Evolutionary conservation across 495 filamentous ascomycete genomes (phyloP).

Genomic region (Choiromyces venosus): DNA sequence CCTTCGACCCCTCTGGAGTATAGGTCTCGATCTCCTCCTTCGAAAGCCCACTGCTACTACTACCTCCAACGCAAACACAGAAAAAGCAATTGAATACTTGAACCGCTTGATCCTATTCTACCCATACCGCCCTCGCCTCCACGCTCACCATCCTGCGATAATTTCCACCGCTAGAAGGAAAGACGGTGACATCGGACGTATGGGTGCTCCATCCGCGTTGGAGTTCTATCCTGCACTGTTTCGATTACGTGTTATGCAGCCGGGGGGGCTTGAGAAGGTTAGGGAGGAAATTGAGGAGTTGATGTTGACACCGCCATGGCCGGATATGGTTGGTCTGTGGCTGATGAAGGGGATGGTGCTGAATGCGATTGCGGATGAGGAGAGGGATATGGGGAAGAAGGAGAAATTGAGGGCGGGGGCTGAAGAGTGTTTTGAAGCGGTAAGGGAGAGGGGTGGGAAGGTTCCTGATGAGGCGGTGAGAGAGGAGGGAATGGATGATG

Average conservation of each 20-base stretch:
- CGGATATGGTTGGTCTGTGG: conserved; percentile 26
- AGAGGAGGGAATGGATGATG: conserved; percentile 7
- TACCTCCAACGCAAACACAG: background rate
- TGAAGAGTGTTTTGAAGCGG: conserved; percentile 18
- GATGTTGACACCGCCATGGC: conserved; percentile 42
- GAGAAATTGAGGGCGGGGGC: conserved; percentile 21
- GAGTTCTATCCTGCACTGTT: conserved; percentile 33
- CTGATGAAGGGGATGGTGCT: conserved; percentile 36
- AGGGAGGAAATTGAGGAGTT: conserved; percentile 56
- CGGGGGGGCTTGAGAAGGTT: conserved; percentile 42
- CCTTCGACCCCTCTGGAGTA: conserved; percentile 27
- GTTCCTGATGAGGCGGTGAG: conserved; percentile 24
- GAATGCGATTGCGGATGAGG: conserved; percentile 36
- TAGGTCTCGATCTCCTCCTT: conserved; percentile 33
- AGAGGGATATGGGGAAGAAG: background rate
- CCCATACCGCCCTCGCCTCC: conserved; percentile 17
- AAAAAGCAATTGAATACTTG: conserved; percentile 27
- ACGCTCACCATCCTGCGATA: conserved; percentile 19
- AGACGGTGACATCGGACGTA: background rate
- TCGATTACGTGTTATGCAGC: conserved; percentile 15
- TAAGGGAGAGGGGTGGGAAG: conserved; percentile 26
- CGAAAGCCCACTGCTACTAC: background rate
- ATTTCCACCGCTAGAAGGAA: background rate
- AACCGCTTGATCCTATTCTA: conserved; percentile 31
- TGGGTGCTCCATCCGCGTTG: conserved; percentile 13